Percentiles rank a stretch among this genome's conserved stretches.
phyloP scores from a whole-genome alignment of 2,329 filamentous ascomycete species.

The Dothidotthia symphoricarpi region DNA sequence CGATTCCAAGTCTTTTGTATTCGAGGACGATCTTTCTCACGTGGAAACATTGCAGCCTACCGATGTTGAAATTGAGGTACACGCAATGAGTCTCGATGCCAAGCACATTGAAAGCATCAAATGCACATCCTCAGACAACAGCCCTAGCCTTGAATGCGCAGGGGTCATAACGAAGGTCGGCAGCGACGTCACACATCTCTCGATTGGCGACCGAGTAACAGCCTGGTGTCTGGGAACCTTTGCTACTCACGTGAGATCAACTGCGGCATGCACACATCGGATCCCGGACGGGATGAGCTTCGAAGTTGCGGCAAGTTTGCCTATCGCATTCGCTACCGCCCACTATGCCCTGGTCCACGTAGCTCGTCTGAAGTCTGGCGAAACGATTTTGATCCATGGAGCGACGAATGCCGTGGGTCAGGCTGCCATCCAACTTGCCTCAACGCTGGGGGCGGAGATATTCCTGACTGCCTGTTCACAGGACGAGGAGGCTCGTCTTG shows the following conservation, averaged over 20 bases:
- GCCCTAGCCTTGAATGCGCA: conserved; percentile 22
- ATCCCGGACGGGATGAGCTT: conserved; percentile 2
- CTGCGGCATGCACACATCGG: not conserved
- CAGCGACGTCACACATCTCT: conserved; percentile 31
- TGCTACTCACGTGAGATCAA: not conserved
- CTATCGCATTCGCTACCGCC: conserved; percentile 6
- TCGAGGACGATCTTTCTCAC: conserved; percentile 8
- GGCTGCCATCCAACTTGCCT: conserved; percentile 19
- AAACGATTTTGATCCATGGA: conserved; percentile 25
- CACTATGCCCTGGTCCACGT: conserved; percentile 21
- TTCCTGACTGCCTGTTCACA: conserved; percentile 11
- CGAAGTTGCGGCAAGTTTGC: conserved; percentile 7
- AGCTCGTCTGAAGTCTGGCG: conserved; percentile 24
- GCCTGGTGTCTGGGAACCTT: not conserved
- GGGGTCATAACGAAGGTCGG: conserved; percentile 12
- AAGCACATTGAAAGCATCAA: too few relatives aligned
- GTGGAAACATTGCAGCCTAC: conserved; percentile 5
- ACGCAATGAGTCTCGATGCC: conserved; percentile 16
- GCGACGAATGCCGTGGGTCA: conserved; percentile 23
- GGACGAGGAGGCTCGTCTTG: not conserved
- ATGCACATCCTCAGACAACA: too few relatives aligned
- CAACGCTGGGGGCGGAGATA: conserved; percentile 5
- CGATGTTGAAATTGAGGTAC: conserved; percentile 36
- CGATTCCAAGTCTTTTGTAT: not conserved
- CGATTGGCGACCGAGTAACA: conserved; percentile 55